These are phyloP conservation scores for Xylaria castorea DNA, from an alignment of 495 filamentous ascomycete species.

Conservation along the genomic window DNA sequence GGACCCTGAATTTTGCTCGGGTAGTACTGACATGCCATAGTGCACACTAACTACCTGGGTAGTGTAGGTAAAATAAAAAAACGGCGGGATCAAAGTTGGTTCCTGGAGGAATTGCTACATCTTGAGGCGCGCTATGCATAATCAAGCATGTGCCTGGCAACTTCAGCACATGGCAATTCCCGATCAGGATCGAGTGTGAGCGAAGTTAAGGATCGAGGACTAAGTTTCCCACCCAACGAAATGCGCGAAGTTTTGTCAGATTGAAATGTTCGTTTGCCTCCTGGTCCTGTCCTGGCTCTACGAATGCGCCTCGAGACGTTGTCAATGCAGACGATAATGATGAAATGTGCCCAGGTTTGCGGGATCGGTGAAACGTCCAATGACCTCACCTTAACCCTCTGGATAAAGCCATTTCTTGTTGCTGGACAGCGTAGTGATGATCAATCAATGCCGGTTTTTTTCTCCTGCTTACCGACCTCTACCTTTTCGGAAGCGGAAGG, in stretches of 20 bases:
- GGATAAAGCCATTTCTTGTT: not conserved
- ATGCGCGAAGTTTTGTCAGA: not conserved
- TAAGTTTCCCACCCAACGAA: conserved; percentile 7
- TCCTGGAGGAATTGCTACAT: conserved; percentile 16
- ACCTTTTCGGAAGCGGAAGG: not conserved
- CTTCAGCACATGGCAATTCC: conserved; percentile 20
- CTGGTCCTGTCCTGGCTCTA: not conserved
- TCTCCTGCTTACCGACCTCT: not conserved
- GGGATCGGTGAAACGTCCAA: not conserved
- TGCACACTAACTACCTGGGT: conserved; percentile 2
- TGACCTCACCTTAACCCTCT: conserved; percentile 9
- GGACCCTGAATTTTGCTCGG: conserved; percentile 24
- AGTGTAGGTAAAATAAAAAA: conserved; percentile 1
- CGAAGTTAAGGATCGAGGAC: conserved; percentile 3
- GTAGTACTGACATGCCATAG: conserved; percentile 4
- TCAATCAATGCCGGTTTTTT: not conserved
- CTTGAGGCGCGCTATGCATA: conserved; percentile 19
- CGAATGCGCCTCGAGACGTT: not conserved
- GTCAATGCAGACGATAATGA: conserved; percentile 12
- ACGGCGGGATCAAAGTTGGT: conserved; percentile 2
- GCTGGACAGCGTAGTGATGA: not conserved
- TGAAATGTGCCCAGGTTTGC: conserved; percentile 15
- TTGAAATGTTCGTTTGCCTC: not conserved
- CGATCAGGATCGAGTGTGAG: not conserved
- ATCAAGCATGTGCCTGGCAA: conserved; percentile 14